These are phyloP conservation scores for Alopecurus myosuroides DNA, from an alignment of 176 grass and related monocot species.

Conservation along the genomic window DNA sequence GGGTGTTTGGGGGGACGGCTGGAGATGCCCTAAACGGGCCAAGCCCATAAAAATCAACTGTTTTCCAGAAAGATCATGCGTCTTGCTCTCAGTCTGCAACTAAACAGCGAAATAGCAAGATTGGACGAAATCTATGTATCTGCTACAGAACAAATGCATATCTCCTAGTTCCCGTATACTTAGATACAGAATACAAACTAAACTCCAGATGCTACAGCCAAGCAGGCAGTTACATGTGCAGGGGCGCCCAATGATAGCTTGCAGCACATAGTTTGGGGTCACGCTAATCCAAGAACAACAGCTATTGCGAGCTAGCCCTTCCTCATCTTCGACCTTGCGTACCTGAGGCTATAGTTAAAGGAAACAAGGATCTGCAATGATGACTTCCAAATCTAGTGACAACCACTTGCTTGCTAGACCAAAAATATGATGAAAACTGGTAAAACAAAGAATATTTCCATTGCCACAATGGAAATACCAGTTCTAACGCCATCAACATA, in stretches of 20 bases:
- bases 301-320: slow-evolving; percentile 20
- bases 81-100: not conserved
- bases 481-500: not conserved
- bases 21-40: too few species aligned
- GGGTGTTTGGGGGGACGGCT: too few species aligned
- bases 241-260: not conserved
- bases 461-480: not conserved
- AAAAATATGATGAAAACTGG: not conserved
- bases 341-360: slow-evolving; percentile 49
- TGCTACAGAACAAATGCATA: not conserved
- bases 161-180: not conserved
- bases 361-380: slow-evolving; percentile 8
- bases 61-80: too few species aligned
- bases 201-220: not conserved
- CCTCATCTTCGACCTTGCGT: slow-evolving; percentile 81
- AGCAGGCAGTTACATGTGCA: slow-evolving; percentile 12
- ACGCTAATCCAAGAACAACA: not conserved
- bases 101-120: not conserved
- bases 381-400: not conserved
- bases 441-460: not conserved
- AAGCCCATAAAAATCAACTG: too few species aligned
- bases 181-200: not conserved
- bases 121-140: not conserved
- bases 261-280: not conserved
- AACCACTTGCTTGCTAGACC: not conserved